Evolutionary conservation across 2,329 filamentous ascomycete species (phyloP).

Genomic region (Fusarium acutatum): DNA sequence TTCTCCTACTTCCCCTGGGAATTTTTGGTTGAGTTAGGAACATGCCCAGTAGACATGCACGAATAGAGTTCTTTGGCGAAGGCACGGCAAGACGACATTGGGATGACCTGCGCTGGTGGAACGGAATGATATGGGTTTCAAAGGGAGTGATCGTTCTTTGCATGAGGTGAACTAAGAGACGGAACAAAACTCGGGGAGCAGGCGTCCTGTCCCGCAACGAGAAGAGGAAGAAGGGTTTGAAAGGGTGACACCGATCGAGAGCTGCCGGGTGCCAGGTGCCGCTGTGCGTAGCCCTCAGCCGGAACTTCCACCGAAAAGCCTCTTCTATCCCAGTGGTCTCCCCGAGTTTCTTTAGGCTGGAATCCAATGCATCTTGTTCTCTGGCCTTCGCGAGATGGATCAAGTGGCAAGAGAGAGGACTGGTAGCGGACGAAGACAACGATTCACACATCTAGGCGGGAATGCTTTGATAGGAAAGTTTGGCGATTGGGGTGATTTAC

Average conservation of each 20-base stretch:
- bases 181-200: conserved; percentile 37
- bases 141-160: conserved; percentile 25
- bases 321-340: conserved; percentile 17
- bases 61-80: conserved; percentile 27
- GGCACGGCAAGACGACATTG: conserved; percentile 20
- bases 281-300: conserved; percentile 15
- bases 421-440: conserved; percentile 41
- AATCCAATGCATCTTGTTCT: conserved; percentile 42
- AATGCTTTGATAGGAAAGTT: conserved; percentile 58
- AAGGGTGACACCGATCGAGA: conserved; percentile 17
- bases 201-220: conserved; percentile 32
- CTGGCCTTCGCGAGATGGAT: conserved; percentile 28
- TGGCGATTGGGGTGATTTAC: conserved; percentile 62
- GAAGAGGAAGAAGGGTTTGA: conserved; percentile 20
- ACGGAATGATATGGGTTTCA: conserved; percentile 15
- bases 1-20: conserved; percentile 21
- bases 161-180: conserved; percentile 30
- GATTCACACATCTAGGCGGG: conserved; percentile 50
- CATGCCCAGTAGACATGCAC: conserved; percentile 18
- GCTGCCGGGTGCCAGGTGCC: background rate
- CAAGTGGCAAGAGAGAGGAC: conserved; percentile 12
- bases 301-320: conserved; percentile 22
- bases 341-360: conserved; percentile 32
- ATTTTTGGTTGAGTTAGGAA: conserved; percentile 17
- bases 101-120: conserved; percentile 20